A percentile compares a stretch with the other conserved stretches of the same genome.
Evolutionary conservation across 116 monocot species (phyloP).

Genomic region (Thalassia testudinum): DNA sequence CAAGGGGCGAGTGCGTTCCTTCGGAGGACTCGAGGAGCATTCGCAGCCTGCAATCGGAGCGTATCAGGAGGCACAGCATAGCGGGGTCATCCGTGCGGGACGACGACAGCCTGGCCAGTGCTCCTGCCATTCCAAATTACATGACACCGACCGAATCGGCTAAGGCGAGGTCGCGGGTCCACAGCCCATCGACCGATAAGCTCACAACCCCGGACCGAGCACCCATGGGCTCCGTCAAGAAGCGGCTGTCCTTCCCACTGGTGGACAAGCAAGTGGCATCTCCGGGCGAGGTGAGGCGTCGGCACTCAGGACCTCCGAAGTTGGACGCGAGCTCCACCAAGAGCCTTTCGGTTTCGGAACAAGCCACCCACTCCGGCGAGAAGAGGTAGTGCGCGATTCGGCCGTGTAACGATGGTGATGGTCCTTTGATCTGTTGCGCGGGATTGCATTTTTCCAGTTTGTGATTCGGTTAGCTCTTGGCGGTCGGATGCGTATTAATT

Average conservation of each 20-base stretch:
- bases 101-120: conserved; percentile 52
- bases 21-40: conserved; percentile 34
- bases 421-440: no score
- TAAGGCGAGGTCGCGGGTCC: conserved; percentile 40
- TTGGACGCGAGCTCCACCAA: conserved; percentile 22
- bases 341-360: background rate
- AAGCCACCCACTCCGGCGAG: background rate
- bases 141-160: conserved; percentile 63
- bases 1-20: conserved; percentile 12
- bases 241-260: conserved; percentile 41
- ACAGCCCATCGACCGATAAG: conserved; percentile 17
- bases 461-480: no score
- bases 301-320: conserved; percentile 61
- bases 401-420: no score
- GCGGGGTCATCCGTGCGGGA: conserved; percentile 37
- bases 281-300: conserved; percentile 18
- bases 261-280: conserved; percentile 21
- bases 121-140: conserved; percentile 48
- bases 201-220: conserved; percentile 16
- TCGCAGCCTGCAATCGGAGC: conserved; percentile 33
- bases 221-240: conserved; percentile 35
- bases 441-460: no score
- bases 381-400: no score
- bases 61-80: conserved; percentile 35
- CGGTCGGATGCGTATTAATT: no score